Evolutionary conservation across 495 filamentous ascomycete genomes (phyloP).

Genomic region (Stereocaulon alpinum): DNA sequence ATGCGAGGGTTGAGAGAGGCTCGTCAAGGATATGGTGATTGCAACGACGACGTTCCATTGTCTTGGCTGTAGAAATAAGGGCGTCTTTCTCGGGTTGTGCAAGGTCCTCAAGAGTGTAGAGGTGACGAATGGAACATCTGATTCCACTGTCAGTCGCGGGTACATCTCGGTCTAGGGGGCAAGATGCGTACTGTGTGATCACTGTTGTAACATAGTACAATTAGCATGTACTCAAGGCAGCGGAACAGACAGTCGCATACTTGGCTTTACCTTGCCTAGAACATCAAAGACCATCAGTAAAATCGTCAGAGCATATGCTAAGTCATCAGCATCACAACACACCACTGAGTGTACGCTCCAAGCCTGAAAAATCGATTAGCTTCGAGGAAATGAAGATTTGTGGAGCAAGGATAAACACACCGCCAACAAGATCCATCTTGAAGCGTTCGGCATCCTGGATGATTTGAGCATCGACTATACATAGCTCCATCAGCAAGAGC

Average conservation of each 20-base stretch:
- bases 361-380: background rate
- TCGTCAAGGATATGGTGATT: constrained; percentile 73
- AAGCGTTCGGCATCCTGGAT: constrained; percentile 59
- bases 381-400: background rate
- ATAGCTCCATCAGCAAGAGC: constrained; percentile 18
- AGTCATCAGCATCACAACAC: background rate
- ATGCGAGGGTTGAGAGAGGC: constrained; percentile 66
- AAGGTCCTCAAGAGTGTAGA: constrained; percentile 46
- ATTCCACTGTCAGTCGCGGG: background rate
- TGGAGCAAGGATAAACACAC: background rate
- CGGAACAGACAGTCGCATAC: constrained; percentile 30
- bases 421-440: constrained; percentile 59
- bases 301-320: background rate
- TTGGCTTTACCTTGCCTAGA: constrained; percentile 57
- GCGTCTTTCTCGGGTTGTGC: constrained; percentile 44
- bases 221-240: background rate
- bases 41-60: constrained; percentile 76
- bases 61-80: constrained; percentile 59
- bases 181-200: constrained; percentile 46
- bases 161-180: background rate
- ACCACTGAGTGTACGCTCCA: constrained; percentile 12
- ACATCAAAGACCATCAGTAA: background rate
- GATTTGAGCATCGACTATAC: constrained; percentile 62
- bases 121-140: constrained; percentile 50
- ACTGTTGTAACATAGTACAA: constrained; percentile 29